phyloP scores from a whole-genome alignment of 768 basidiomycete genomes.

The Serendipita vermifera region DNA sequence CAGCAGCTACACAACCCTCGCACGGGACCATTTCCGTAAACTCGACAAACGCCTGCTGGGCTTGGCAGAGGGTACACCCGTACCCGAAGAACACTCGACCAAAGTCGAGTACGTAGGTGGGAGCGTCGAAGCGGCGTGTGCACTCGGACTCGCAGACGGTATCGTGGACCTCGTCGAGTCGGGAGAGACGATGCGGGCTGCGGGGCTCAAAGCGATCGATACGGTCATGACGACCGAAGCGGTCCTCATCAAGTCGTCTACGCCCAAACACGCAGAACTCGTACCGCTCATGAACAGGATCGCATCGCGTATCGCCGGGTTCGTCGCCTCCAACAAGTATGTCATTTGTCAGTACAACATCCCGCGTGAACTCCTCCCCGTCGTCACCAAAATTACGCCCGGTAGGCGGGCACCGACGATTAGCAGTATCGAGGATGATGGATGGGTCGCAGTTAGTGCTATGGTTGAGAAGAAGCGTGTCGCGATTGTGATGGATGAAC shows the following conservation, averaged over 20 bases:
- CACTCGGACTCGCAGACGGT: conserved; percentile 90
- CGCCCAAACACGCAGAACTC: conserved; percentile 48
- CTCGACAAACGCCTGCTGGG: conserved; percentile 43
- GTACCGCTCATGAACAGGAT: conserved; percentile 61
- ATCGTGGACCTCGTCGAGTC: conserved; percentile 98
- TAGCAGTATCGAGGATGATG: conserved; percentile 63
- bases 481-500: conserved; percentile 79
- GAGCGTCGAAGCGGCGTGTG: conserved; percentile 95
- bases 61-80: conserved; percentile 23
- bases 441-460: conserved; percentile 83
- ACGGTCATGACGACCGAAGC: conserved; percentile 81
- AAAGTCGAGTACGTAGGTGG: conserved; percentile 93
- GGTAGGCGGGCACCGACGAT: conserved; percentile 85
- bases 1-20: conserved; percentile 87
- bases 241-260: conserved; percentile 74
- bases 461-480: conserved; percentile 80
- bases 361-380: conserved; percentile 43
- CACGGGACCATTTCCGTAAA: conserved; percentile 59
- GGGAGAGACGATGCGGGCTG: conserved; percentile 98
- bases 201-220: conserved; percentile 84
- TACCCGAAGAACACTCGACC: conserved; percentile 43
- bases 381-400: conserved; percentile 64
- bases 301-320: conserved; percentile 80
- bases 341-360: conserved; percentile 91
- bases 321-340: conserved; percentile 76